phyloP scores from a whole-genome alignment of 2,329 filamentous ascomycete species.

The Phyllosticta citriasiana region DNA sequence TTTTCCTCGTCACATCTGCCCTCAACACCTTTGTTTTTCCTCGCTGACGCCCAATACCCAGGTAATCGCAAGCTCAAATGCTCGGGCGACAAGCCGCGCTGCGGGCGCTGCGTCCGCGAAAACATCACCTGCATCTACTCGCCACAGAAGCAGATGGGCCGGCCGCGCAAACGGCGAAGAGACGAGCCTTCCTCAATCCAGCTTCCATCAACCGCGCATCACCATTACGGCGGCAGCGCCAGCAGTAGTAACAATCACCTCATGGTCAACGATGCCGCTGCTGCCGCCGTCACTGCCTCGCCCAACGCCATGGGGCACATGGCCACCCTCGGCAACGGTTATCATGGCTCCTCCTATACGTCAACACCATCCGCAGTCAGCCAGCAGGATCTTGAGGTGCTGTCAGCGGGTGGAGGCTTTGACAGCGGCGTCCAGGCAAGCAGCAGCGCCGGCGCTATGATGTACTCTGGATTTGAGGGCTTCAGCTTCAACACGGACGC shows the following conservation, averaged over 20 bases:
- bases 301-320: not conserved
- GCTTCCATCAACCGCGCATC: not conserved
- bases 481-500: not conserved
- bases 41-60: slow-evolving; percentile 13
- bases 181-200: not conserved
- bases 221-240: not conserved
- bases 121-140: slow-evolving; percentile 36
- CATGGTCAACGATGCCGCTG: not conserved
- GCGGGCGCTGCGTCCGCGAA: slow-evolving; percentile 33
- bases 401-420: not conserved
- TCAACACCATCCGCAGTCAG: not conserved
- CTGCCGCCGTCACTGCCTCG: not conserved
- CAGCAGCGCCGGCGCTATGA: not conserved
- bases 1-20: not conserved
- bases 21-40: not conserved
- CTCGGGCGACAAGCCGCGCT: slow-evolving; percentile 32
- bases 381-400: not conserved
- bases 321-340: not conserved
- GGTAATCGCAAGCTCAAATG: slow-evolving; percentile 42
- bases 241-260: not conserved
- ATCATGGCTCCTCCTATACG: not conserved
- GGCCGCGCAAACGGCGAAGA: slow-evolving; percentile 36
- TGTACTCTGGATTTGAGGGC: slow-evolving; percentile 1
- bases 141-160: slow-evolving; percentile 39
- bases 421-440: not conserved